phyloP scores from a whole-genome alignment of 768 basidiomycete species.

The Tephrocybe sp. region DNA sequence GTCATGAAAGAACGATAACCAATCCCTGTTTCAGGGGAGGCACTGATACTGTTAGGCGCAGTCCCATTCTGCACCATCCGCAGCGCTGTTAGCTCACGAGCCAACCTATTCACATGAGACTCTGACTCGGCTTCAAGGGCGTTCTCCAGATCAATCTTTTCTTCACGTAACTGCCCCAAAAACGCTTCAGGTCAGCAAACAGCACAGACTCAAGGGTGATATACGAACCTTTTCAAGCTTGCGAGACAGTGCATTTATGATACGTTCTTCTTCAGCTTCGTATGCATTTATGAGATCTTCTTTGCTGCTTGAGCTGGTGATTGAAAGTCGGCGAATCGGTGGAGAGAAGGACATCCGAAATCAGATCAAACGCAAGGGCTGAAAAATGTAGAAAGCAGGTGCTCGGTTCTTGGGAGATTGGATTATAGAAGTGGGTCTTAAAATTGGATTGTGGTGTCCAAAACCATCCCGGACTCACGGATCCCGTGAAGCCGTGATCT shows the following conservation, averaged over 20 bases:
- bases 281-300: slow-evolving; percentile 86
- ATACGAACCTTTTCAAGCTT: slow-evolving; percentile 76
- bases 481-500: neutral
- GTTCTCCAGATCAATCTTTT: slow-evolving; percentile 83
- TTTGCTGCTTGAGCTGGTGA: slow-evolving; percentile 49
- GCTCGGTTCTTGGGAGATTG: slow-evolving; percentile 6
- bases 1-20: slow-evolving; percentile 28
- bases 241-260: slow-evolving; percentile 77
- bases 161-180: slow-evolving; percentile 62
- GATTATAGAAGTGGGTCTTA: slow-evolving; percentile 18
- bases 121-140: slow-evolving; percentile 84
- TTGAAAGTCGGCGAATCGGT: slow-evolving; percentile 57
- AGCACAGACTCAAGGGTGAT: neutral
- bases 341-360: slow-evolving; percentile 44
- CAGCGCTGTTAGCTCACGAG: slow-evolving; percentile 65
- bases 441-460: slow-evolving; percentile 19
- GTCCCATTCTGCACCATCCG: slow-evolving; percentile 51
- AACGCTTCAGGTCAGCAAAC: neutral
- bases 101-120: slow-evolving; percentile 75
- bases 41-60: slow-evolving; percentile 22
- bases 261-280: slow-evolving; percentile 88
- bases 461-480: slow-evolving; percentile 8
- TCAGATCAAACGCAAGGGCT: neutral
- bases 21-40: slow-evolving; percentile 31
- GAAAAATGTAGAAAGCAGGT: neutral